Base-by-base conservation (phyloP, 2,329 filamentous ascomycete genomes). In the Thelonectria blattea region DNA sequence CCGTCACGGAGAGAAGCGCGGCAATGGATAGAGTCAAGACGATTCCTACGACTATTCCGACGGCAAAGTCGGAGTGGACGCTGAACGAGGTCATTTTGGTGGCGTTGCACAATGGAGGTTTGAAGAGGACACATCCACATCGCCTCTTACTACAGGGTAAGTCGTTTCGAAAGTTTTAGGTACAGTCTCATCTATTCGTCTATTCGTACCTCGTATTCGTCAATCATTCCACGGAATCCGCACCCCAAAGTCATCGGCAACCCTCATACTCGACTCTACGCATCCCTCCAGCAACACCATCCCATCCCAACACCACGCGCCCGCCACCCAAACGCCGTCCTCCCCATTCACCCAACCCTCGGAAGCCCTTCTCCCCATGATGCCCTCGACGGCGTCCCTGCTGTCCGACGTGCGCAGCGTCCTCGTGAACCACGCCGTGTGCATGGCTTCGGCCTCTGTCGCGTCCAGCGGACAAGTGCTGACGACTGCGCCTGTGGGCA, bases 251-350 rank as follows among this genome's bases (percentile, higher is more conserved):
- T 78, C 79, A n/a, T 74, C 65, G 0, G 84, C 85, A 46, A 88
- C 76, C 34, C 80, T 76, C 78, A 84, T 83, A 1, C 85, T 84
- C 8, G 85, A 87, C 2, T 85, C 78, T 3, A 88, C 75, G 56
- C 85, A 88, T 1, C 86, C 86, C 69, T 88, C 85, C 3, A 88
- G 71, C 15, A 88, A 65, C 1, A 88, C 84, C 84, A 88, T 85
- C 3, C 85, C 85, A 69, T 88, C 85, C 85, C 85, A 88, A 65
- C 85, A 88, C 86, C 85, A 88, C 0, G 83, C 83, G 6, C 85
- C 85, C 1, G 79, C 77, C 12, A 88, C 67, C 78, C 81, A 88
- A 0, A 88, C 80, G 42, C 80, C 78, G 8, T 79, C 77, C 51
- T 84, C 75, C 0, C 85, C 85, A 58, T 85, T 87, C 8, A 71